A percentile compares a stretch with the other conserved stretches of the same genome.
Evolutionary conservation across 306 rosid genomes (phyloP).

Genomic region (Citrullus mucosospermus): DNA sequence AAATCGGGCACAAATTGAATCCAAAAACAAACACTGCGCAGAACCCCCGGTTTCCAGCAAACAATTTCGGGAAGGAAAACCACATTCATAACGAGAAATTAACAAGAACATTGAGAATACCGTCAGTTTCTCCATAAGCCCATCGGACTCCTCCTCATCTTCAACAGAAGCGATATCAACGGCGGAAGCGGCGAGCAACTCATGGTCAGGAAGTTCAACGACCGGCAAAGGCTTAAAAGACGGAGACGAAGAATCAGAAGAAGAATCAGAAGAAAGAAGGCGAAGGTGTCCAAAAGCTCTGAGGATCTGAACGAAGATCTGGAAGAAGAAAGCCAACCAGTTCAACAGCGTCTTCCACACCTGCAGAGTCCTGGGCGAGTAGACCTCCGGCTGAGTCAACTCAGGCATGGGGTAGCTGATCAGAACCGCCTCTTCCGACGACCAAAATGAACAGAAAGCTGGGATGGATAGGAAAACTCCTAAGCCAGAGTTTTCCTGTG

Average conservation of each 20-base stretch:
- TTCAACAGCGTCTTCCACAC: slow-evolving; percentile 66
- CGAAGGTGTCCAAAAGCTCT: slow-evolving; percentile 69
- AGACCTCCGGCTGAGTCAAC: slow-evolving; percentile 82
- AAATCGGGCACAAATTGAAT: neutral
- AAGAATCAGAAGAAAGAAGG: slow-evolving; percentile 55
- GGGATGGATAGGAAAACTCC: too few relatives aligned
- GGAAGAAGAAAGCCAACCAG: slow-evolving; percentile 80
- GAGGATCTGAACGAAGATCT: slow-evolving; percentile 77
- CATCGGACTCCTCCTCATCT: slow-evolving; percentile 19
- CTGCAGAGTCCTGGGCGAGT: slow-evolving; percentile 53
- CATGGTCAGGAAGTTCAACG: slow-evolving; percentile 47
- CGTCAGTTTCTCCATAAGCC: slow-evolving; percentile 40
- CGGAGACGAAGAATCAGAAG: slow-evolving; percentile 36
- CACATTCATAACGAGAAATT: neutral
- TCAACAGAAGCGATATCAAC: slow-evolving; percentile 36
- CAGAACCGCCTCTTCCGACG: neutral
- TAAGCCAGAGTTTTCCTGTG: neutral
- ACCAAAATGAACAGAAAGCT: neutral
- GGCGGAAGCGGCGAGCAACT: slow-evolving; percentile 30
- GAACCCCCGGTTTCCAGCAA: neutral
- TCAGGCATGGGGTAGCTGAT: slow-evolving; percentile 41
- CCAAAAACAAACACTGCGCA: neutral
- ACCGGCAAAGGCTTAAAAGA: slow-evolving; percentile 73
- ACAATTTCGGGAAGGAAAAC: neutral
- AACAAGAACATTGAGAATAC: slow-evolving; percentile 18